Base-by-base conservation (phyloP, 1,284 basidiomycete genomes). In the Phellinidium pouzarii region DNA sequence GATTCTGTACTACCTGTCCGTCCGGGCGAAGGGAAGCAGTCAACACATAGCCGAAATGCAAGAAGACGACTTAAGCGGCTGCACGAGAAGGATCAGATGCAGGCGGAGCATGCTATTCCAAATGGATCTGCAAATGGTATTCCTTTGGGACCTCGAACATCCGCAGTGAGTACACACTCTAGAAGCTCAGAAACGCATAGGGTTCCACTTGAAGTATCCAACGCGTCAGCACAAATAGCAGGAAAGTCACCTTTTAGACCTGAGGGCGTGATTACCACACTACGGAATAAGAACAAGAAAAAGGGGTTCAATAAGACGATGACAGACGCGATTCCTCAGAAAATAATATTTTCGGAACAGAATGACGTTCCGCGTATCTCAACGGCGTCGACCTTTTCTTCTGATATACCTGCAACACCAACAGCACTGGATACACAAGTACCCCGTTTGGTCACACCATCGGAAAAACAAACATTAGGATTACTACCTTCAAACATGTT, bases 201-300 rank as follows among this genome's bases (percentile, higher is more conserved):
- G 22, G 36, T n/a, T 19, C 27, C 17, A 4, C 23, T 55, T 22
- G 36, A 44, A 8, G 34, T 50, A 29, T 26, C 26, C 1, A 38
- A 45, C 6, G 48, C n/a, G 29, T n/a, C n/a, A 42, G 29, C 31
- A 36, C 14, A 14, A 14, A 12, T 17, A 9, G n/a, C 51, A 43
- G 8, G 7, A 38, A 50, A 53, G n/a, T 31, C 57, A 55, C n/a
- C n/a, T n/a, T 38, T 59, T 40, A 52, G 62, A 56, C 54, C 62
- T 0, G 50, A 59, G 37, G 56, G 74, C 44, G 75, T 77, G 68
- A 80, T 82, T 78, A 70, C 78, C 48, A 78, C 77, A 1, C 66
- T 87, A 12, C 72, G 78, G 46, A 87, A 86, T 62, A 87, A 87
- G 64, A 87, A 87, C 66, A 87, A 88, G 65, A 78, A 77, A 47